These are phyloP conservation scores for Entomophthora muscae DNA, from an alignment of 371 early-diverging fungal species.

Conservation along the genomic window DNA sequence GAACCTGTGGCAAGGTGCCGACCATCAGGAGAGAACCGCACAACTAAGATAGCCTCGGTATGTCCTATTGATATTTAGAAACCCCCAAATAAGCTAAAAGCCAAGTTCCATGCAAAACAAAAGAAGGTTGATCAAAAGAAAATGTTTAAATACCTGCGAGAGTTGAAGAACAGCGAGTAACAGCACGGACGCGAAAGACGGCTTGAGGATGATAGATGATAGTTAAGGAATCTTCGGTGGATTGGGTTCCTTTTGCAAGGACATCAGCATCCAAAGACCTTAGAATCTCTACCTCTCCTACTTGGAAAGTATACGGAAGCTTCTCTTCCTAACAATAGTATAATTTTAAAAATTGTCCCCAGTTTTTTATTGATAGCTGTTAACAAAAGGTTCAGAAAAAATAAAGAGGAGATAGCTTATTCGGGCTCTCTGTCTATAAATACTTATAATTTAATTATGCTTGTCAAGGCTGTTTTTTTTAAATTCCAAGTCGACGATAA, in stretches of 20 bases:
- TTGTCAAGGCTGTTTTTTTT: too few relatives aligned
- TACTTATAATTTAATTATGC: too few relatives aligned
- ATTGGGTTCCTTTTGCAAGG: conserved; percentile 39
- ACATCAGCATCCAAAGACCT: conserved; percentile 54
- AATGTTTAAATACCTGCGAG: conserved; percentile 43
- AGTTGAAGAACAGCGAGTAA: conserved; percentile 74
- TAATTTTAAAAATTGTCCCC: background rate
- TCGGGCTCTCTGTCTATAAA: too few relatives aligned
- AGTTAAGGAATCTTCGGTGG: conserved; percentile 66
- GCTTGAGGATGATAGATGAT: conserved; percentile 90
- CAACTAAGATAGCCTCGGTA: conserved; percentile 79
- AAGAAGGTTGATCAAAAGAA: background rate
- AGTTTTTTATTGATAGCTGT: background rate
- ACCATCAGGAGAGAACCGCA: conserved; percentile 87
- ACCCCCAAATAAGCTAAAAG: background rate
- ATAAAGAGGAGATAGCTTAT: too few relatives aligned
- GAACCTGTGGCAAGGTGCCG: conserved; percentile 79
- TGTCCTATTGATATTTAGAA: conserved; percentile 43
- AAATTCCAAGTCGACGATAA: too few relatives aligned
- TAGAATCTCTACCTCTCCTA: conserved; percentile 64
- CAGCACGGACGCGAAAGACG: conserved; percentile 78
- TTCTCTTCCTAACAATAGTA: conserved; percentile 39
- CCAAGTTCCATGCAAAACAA: too few relatives aligned
- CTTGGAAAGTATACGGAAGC: conserved; percentile 79
- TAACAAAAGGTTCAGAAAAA: too few relatives aligned